Conservation (phyloP, 441 rosid species). For the Populus hybrid region DNA sequence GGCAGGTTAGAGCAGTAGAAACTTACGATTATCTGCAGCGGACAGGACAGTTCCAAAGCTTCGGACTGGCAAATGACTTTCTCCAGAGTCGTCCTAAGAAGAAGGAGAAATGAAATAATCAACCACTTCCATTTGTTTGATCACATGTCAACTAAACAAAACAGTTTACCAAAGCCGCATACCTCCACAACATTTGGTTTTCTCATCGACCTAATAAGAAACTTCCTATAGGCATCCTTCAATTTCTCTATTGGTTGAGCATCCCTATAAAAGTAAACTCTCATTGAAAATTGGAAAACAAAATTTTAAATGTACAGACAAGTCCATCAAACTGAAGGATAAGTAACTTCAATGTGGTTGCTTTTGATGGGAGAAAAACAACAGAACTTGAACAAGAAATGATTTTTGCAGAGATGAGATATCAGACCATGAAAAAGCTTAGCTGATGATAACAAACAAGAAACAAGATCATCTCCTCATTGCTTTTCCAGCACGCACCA, state of each 20-base stretch:
- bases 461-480: neutral
- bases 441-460: neutral
- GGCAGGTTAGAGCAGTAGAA: constrained; percentile 4
- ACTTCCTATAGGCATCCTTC: constrained; percentile 64
- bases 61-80: constrained; percentile 46
- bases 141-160: neutral
- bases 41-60: constrained; percentile 81
- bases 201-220: constrained; percentile 53
- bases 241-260: constrained; percentile 64
- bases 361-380: neutral
- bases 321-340: constrained; percentile 1
- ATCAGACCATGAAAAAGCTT: neutral
- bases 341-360: neutral
- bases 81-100: constrained; percentile 48
- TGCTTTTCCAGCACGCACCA: neutral
- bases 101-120: constrained; percentile 6
- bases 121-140: neutral
- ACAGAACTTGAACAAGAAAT: neutral
- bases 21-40: constrained; percentile 57
- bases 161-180: constrained; percentile 8
- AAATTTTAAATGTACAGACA: neutral
- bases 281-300: neutral
- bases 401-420: neutral
- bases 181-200: constrained; percentile 41
- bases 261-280: constrained; percentile 30